A percentile compares a stretch with the other conserved stretches of the same genome.
Conservation (phyloP, 305 asterid species). For the Rubia peregrina region DNA sequence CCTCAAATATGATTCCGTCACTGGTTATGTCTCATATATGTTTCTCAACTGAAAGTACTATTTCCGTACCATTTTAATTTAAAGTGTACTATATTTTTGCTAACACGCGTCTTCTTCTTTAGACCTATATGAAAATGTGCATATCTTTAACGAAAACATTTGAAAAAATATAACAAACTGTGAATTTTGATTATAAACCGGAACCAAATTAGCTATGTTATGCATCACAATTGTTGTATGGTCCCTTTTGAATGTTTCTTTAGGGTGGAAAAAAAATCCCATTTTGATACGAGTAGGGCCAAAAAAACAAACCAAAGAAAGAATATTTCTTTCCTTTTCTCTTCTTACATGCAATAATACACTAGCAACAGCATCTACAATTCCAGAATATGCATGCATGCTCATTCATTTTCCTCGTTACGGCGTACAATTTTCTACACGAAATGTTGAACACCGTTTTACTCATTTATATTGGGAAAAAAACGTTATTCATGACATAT, state of each 20-base stretch:
- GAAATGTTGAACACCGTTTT: background rate
- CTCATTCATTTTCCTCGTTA: background rate
- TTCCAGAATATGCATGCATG: background rate
- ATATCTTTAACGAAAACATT: too few species aligned
- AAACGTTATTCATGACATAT: background rate
- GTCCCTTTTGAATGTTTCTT: background rate
- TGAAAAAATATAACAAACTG: too few species aligned
- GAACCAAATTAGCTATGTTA: too few species aligned
- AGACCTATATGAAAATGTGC: too few species aligned
- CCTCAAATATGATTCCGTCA: too few species aligned
- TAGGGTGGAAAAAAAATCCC: background rate
- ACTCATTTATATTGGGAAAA: too few species aligned
- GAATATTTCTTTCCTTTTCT: background rate
- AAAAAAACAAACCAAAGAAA: background rate
- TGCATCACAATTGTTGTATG: background rate
- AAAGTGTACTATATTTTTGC: too few species aligned
- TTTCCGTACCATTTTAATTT: too few species aligned
- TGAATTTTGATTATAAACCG: too few species aligned
- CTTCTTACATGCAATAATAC: background rate
- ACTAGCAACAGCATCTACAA: background rate
- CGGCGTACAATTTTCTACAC: background rate
- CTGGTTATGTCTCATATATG: too few species aligned
- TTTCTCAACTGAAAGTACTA: too few species aligned
- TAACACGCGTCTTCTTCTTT: too few species aligned
- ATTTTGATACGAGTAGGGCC: slow-evolving; percentile 4